Conservation (phyloP, 2,329 filamentous ascomycete species). For the Calonectria montana region DNA sequence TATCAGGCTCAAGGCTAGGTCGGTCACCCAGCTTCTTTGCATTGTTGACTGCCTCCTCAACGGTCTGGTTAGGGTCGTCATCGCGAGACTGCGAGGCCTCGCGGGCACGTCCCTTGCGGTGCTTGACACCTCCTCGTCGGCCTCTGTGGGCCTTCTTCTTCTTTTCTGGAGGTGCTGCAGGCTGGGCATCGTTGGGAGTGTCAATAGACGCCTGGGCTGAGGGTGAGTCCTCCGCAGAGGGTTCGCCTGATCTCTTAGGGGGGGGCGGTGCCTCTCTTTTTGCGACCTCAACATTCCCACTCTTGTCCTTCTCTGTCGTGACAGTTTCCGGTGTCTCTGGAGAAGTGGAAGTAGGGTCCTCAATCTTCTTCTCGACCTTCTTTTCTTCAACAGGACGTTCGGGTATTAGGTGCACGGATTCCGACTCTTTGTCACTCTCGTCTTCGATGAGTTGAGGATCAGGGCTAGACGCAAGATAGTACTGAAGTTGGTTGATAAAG, state of each 20-base stretch:
- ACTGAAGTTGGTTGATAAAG: slow-evolving; percentile 42
- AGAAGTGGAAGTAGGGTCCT: slow-evolving; percentile 12
- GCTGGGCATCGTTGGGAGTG: slow-evolving; percentile 15
- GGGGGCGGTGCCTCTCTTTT: not conserved
- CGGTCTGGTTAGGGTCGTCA: slow-evolving; percentile 58
- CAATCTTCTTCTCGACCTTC: slow-evolving; percentile 5
- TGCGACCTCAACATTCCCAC: not conserved
- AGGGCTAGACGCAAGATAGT: slow-evolving; percentile 14
- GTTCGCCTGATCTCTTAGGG: not conserved
- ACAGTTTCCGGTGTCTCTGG: slow-evolving; percentile 20
- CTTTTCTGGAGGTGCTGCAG: slow-evolving; percentile 54
- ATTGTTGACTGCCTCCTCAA: slow-evolving; percentile 72
- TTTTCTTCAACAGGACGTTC: not conserved
- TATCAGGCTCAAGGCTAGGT: slow-evolving; percentile 69
- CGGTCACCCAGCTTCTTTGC: slow-evolving; percentile 68
- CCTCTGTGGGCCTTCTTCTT: slow-evolving; percentile 79
- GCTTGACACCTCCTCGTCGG: slow-evolving; percentile 76
- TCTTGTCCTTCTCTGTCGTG: slow-evolving; percentile 6
- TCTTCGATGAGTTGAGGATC: slow-evolving; percentile 26
- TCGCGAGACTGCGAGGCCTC: slow-evolving; percentile 62
- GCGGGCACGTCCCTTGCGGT: slow-evolving; percentile 68
- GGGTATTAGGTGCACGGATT: not conserved
- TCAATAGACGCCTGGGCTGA: not conserved
- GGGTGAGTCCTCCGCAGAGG: not conserved
- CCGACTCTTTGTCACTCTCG: slow-evolving; percentile 31